Conservation (phyloP, 306 rosid genomes). For the Hippophae tibetana region DNA sequence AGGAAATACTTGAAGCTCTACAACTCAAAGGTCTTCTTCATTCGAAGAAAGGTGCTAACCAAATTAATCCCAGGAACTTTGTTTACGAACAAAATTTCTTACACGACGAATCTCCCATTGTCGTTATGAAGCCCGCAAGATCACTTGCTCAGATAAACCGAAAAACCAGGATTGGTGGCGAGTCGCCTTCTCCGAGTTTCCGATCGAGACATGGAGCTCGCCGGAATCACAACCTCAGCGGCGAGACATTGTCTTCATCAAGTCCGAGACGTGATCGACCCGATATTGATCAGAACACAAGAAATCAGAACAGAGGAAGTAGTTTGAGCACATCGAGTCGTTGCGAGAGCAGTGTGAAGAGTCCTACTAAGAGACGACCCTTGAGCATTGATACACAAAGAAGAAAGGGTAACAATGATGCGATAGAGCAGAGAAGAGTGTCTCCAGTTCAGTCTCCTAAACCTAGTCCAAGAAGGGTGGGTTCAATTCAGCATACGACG, state of each 20-base stretch:
- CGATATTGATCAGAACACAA: constrained; percentile 28
- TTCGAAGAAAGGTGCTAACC: constrained; percentile 30
- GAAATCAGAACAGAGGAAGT: constrained; percentile 30
- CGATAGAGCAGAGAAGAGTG: constrained; percentile 42
- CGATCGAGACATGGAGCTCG: constrained; percentile 40
- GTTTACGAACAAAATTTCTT: constrained; percentile 24
- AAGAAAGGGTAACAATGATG: constrained; percentile 28
- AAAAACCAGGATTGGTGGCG: constrained; percentile 26
- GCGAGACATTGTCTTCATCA: constrained; percentile 14
- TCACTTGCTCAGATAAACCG: constrained; percentile 28
- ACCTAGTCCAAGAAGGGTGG: constrained; percentile 28
- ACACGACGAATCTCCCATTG: constrained; percentile 51
- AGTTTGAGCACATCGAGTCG: constrained; percentile 29
- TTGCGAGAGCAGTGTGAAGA: constrained; percentile 28
- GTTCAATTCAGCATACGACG: constrained; percentile 29
- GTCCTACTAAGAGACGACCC: constrained; percentile 47
- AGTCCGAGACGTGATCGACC: constrained; percentile 34
- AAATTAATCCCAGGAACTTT: constrained; percentile 29
- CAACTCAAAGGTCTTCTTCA: constrained; percentile 89
- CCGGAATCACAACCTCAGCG: constrained; percentile 17
- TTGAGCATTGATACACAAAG: constrained; percentile 28
- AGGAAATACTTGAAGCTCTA: constrained; percentile 69
- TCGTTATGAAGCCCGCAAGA: constrained; percentile 51
- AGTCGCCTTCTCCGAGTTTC: constrained; percentile 49
- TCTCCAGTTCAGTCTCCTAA: constrained; percentile 71